phyloP scores from a whole-genome alignment of 2,329 filamentous ascomycete genomes.

The Neonectria sp. region DNA sequence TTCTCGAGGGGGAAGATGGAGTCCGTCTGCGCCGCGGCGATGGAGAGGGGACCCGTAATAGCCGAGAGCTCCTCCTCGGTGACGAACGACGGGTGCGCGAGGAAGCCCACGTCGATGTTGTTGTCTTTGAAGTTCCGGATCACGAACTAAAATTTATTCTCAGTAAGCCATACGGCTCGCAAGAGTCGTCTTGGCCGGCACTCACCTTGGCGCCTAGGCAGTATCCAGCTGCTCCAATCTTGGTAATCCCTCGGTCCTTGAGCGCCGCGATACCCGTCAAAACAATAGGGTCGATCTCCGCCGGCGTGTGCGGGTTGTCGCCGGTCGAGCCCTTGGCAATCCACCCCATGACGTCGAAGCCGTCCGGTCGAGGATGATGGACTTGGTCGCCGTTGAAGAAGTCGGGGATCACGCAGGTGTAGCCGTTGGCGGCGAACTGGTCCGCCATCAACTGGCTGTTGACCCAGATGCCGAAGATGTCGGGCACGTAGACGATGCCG shows the following conservation, averaged over 20 bases:
- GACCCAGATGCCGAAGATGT: slow-evolving; percentile 57
- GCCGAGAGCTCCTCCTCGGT: slow-evolving; percentile 71
- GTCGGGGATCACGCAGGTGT: slow-evolving; percentile 56
- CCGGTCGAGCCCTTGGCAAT: slow-evolving; percentile 60
- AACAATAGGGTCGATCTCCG: slow-evolving; percentile 53
- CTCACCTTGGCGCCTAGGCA: slow-evolving; percentile 76
- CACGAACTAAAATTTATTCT: slow-evolving; percentile 69
- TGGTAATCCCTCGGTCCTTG: slow-evolving; percentile 64
- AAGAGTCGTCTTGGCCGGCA: slow-evolving; percentile 37
- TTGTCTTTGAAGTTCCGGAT: slow-evolving; percentile 73
- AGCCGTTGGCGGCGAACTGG: slow-evolving; percentile 55
- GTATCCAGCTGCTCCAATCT: slow-evolving; percentile 72
- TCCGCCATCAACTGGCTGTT: slow-evolving; percentile 61
- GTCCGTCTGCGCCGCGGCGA: slow-evolving; percentile 77
- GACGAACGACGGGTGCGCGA: slow-evolving; percentile 76
- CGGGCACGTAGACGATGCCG: slow-evolving; percentile 56
- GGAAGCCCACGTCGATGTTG: slow-evolving; percentile 71
- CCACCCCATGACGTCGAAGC: slow-evolving; percentile 53
- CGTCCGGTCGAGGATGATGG: slow-evolving; percentile 43
- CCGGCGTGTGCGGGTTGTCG: slow-evolving; percentile 60
- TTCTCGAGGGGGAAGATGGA: slow-evolving; percentile 69
- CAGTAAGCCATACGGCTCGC: not conserved
- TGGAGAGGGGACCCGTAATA: slow-evolving; percentile 70
- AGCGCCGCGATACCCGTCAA: slow-evolving; percentile 67
- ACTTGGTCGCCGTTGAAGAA: slow-evolving; percentile 57